Percentiles rank a stretch among this genome's conserved stretches.
These are phyloP conservation scores for Metschnikowia gruessii DNA, from an alignment of 805 yeast genomes.

Conservation along the genomic window DNA sequence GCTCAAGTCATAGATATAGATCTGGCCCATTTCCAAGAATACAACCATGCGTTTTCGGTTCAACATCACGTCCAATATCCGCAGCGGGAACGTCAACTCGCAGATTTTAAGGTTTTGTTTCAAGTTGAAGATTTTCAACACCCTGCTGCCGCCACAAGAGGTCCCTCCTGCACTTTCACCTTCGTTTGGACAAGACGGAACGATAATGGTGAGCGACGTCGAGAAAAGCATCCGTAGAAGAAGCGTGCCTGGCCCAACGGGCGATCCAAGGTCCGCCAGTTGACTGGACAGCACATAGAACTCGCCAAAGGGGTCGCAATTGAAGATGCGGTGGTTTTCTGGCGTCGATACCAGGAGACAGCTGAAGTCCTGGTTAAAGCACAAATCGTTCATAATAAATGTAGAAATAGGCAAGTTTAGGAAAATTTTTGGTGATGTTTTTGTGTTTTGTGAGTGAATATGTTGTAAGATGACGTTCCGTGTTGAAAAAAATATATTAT, in stretches of 20 bases:
- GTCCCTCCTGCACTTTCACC: conserved; percentile 15
- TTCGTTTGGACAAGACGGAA: conserved; percentile 22
- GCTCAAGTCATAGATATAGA: conserved; percentile 84
- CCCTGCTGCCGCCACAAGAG: conserved; percentile 24
- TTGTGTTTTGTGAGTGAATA: too few species aligned
- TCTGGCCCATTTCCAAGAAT: conserved; percentile 67
- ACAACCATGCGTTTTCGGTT: conserved; percentile 82
- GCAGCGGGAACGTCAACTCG: conserved; percentile 81
- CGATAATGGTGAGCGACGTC: conserved; percentile 40
- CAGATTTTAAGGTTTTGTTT: conserved; percentile 59
- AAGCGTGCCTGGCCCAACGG: conserved; percentile 26
- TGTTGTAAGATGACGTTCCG: too few species aligned
- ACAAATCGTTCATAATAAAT: conserved; percentile 30
- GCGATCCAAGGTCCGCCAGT: not conserved
- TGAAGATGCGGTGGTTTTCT: conserved; percentile 36
- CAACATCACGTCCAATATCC: conserved; percentile 67
- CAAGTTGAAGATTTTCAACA: conserved; percentile 38
- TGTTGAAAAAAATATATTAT: too few species aligned
- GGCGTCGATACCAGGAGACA: conserved; percentile 38
- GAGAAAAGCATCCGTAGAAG: conserved; percentile 40
- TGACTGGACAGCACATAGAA: conserved; percentile 28
- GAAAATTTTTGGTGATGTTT: too few species aligned
- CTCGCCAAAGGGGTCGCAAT: conserved; percentile 47
- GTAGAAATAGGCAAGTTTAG: too few species aligned
- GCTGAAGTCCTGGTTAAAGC: conserved; percentile 43